A percentile compares a stretch with the other conserved stretches of the same genome.
Conservation (phyloP, 495 filamentous ascomycete genomes). For the Penicillium pancosmium region DNA sequence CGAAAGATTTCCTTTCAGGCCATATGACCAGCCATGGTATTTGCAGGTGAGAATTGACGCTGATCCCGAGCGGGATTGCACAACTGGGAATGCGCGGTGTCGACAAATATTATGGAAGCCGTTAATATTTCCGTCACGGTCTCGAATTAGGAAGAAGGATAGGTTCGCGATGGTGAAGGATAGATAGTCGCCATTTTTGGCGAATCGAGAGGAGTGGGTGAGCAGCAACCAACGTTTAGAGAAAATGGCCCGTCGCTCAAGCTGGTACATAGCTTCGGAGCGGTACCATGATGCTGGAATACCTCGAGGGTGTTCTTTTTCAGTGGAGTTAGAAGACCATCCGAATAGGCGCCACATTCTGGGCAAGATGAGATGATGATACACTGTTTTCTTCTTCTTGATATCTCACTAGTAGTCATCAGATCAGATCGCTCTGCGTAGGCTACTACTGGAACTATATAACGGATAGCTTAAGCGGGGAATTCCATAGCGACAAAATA, state of each 20-base stretch:
- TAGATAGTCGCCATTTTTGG: conserved; percentile 35
- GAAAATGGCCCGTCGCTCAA: conserved; percentile 54
- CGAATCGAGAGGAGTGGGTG: conserved; percentile 34
- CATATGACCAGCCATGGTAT: conserved; percentile 64
- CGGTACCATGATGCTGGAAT: conserved; percentile 52
- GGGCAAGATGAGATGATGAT: background rate
- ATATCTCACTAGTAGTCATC: background rate
- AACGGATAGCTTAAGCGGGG: background rate
- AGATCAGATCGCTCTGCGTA: background rate
- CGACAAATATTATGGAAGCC: conserved; percentile 58
- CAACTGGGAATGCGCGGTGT: conserved; percentile 55
- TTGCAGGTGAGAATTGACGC: conserved; percentile 52
- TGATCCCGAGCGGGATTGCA: conserved; percentile 42
- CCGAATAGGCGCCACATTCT: conserved; percentile 60
- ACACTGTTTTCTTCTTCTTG: no score
- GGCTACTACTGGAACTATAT: background rate
- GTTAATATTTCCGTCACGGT: conserved; percentile 49
- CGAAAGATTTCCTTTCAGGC: conserved; percentile 55
- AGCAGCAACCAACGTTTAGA: conserved; percentile 36
- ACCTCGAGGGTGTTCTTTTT: conserved; percentile 27
- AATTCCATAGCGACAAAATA: background rate
- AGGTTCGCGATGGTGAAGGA: conserved; percentile 36
- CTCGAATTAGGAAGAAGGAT: conserved; percentile 46
- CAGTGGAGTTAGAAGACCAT: conserved; percentile 53
- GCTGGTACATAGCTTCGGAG: conserved; percentile 49